These are phyloP conservation scores for Crassisporium funariophilum DNA, from an alignment of 768 basidiomycete genomes.

Conservation along the genomic window DNA sequence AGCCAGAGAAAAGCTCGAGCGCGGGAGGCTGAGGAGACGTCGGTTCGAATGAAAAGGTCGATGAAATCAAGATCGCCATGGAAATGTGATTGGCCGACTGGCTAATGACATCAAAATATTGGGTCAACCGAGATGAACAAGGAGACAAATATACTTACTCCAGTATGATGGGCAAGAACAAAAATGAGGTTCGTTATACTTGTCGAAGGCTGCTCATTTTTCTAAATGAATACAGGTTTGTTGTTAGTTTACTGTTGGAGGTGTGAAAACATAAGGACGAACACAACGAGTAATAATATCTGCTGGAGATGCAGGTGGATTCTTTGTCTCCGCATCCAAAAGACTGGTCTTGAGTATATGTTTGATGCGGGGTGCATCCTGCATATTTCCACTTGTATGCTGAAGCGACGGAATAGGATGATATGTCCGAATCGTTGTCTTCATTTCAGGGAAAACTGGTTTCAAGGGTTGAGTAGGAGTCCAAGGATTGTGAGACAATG, in stretches of 20 bases:
- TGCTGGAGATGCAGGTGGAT: constrained; percentile 52
- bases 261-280: constrained; percentile 25
- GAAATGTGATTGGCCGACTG: constrained; percentile 66
- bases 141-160: constrained; percentile 36
- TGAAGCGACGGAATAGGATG: constrained; percentile 78
- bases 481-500: constrained; percentile 7
- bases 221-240: constrained; percentile 27
- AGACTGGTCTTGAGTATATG: constrained; percentile 65
- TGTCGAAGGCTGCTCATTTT: constrained; percentile 62
- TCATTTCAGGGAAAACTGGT: constrained; percentile 79
- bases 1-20: constrained; percentile 86
- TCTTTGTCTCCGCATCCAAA: constrained; percentile 47
- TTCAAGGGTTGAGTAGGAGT: constrained; percentile 3
- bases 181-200: constrained; percentile 73
- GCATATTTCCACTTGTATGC: constrained; percentile 67
- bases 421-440: constrained; percentile 74
- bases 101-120: constrained; percentile 44
- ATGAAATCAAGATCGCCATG: constrained; percentile 72
- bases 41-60: constrained; percentile 76
- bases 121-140: constrained; percentile 2
- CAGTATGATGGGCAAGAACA: constrained; percentile 62
- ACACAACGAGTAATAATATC: constrained; percentile 61
- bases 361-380: constrained; percentile 81
- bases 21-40: constrained; percentile 73
- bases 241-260: constrained; percentile 8